Conservation (phyloP, 2,329 filamentous ascomycete species). For the Penicillium hordei region DNA sequence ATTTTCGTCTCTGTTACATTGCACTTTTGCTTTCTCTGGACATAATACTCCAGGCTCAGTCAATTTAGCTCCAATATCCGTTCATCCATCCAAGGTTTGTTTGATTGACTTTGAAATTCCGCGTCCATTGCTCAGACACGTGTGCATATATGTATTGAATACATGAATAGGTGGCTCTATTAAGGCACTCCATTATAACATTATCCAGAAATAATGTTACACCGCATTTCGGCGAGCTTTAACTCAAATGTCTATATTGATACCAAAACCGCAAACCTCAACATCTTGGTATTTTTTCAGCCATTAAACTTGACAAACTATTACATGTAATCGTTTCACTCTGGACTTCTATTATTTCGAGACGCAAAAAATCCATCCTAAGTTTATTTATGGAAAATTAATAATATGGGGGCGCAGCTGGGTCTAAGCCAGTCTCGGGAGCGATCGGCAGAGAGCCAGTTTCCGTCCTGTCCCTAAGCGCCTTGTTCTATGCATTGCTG, state of each 20-base stretch:
- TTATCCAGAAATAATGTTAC: background rate
- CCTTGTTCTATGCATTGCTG: background rate
- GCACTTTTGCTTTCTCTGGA: background rate
- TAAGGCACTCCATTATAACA: background rate
- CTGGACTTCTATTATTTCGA: too few relatives aligned
- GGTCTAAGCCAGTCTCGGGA: background rate
- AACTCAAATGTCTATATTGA: background rate
- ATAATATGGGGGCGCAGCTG: background rate
- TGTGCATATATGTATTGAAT: background rate
- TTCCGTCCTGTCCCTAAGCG: constrained; percentile 1
- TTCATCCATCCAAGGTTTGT: background rate
- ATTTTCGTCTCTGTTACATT: background rate
- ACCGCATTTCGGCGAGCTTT: background rate
- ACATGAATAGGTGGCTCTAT: background rate
- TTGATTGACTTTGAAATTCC: background rate
- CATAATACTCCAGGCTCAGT: background rate
- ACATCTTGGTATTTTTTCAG: background rate
- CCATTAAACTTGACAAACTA: background rate
- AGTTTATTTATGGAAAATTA: background rate
- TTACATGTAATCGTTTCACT: too few relatives aligned
- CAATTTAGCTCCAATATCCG: background rate
- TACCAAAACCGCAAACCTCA: background rate
- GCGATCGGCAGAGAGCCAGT: background rate
- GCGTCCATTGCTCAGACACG: background rate
- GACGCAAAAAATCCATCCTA: too few relatives aligned